Percentiles rank a stretch among this genome's conserved stretches.
Conservation (phyloP, 257 asterid genomes). For the Nicotiana attenuata region DNA sequence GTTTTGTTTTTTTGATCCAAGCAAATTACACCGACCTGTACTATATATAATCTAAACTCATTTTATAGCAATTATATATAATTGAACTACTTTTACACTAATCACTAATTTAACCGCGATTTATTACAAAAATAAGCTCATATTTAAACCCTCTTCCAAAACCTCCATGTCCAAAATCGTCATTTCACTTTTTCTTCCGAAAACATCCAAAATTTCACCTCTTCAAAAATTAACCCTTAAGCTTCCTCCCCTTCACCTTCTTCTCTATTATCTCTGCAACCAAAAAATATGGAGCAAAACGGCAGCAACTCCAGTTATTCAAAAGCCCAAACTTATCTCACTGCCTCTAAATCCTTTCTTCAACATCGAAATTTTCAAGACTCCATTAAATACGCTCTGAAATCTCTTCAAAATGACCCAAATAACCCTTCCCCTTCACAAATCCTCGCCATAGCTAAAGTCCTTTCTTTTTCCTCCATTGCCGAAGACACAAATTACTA, state of each 20-base stretch:
- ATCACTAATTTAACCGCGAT: no score
- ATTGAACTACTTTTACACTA: no score
- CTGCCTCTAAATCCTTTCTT: not conserved
- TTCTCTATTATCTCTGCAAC: not conserved
- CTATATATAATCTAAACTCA: no score
- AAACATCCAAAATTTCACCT: not conserved
- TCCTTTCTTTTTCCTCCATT: constrained; percentile 30
- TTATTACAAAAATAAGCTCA: no score
- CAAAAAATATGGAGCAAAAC: no score
- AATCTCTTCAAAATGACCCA: constrained; percentile 37
- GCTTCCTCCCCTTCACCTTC: not conserved
- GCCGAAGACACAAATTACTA: constrained; percentile 33
- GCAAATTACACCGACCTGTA: no score
- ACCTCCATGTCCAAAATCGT: not conserved
- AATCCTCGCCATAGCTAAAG: constrained; percentile 35
- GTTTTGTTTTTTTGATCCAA: no score
- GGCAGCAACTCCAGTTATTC: not conserved
- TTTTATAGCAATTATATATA: no score
- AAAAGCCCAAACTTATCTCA: not conserved
- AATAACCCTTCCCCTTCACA: constrained; percentile 28
- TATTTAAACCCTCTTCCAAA: not conserved
- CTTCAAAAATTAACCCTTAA: no score
- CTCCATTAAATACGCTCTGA: constrained; percentile 37
- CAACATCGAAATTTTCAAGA: constrained; percentile 25
- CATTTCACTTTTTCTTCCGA: not conserved